These are phyloP conservation scores for Lavandula angustifolia DNA, from an alignment of 257 asterid genomes.

Conservation along the genomic window DNA sequence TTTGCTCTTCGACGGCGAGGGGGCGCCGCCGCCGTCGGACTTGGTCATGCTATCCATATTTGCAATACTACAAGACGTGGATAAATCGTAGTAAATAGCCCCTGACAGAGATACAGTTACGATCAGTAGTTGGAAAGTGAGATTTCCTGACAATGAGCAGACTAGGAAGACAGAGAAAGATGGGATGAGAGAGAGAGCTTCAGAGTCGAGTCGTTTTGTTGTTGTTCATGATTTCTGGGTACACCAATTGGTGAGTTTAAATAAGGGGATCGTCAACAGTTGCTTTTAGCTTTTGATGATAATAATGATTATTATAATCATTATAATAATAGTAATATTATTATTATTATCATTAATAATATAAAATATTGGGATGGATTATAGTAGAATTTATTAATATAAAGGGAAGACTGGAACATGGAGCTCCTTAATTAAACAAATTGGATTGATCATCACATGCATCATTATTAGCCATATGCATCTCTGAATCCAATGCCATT, in stretches of 20 bases:
- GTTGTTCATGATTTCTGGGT: slow-evolving; percentile 27
- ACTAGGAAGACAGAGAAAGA: background rate
- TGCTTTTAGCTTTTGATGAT: background rate
- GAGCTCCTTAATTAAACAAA: slow-evolving; percentile 21
- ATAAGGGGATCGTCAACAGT: slow-evolving; percentile 29
- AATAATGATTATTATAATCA: background rate
- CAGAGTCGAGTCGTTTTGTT: background rate
- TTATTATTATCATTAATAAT: background rate
- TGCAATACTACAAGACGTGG: background rate
- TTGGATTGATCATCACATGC: slow-evolving; percentile 51
- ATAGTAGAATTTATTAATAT: slow-evolving; percentile 27
- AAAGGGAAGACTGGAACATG: slow-evolving; percentile 37
- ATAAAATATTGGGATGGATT: slow-evolving; percentile 18
- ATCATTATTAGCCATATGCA: slow-evolving; percentile 52
- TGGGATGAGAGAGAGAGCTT: slow-evolving; percentile 7
- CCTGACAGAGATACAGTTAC: slow-evolving; percentile 37
- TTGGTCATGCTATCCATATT: slow-evolving; percentile 36
- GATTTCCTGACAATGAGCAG: slow-evolving; percentile 41
- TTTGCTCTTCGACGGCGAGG: slow-evolving; percentile 60
- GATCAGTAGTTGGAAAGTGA: slow-evolving; percentile 35
- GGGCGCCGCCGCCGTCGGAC: slow-evolving; percentile 22
- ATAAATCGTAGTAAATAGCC: background rate
- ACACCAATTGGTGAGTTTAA: slow-evolving; percentile 40
- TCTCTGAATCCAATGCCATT: slow-evolving; percentile 37
- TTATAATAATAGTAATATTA: slow-evolving; percentile 18